phyloP scores from a whole-genome alignment of 352 stramenopile species.

The Globisporangium cylindrosporum region DNA sequence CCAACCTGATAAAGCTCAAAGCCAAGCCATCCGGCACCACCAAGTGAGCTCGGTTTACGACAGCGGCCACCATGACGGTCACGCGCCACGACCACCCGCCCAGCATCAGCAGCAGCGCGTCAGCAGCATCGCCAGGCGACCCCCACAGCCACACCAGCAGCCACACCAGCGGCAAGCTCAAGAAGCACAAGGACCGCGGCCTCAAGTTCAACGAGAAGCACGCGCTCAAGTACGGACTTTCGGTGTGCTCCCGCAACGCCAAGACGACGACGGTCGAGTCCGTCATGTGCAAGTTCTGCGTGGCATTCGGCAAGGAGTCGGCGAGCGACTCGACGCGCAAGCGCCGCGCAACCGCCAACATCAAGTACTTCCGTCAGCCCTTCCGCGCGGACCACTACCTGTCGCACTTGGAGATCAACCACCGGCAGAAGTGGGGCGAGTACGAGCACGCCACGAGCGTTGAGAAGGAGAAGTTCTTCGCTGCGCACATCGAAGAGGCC shows the following conservation, averaged over 20 bases:
- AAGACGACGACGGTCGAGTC: constrained; percentile 49
- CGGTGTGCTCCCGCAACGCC: constrained; percentile 55
- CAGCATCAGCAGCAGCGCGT: constrained; percentile 6
- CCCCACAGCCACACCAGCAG: neutral
- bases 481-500: constrained; percentile 31
- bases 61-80: constrained; percentile 23
- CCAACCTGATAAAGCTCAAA: neutral
- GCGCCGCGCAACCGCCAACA: constrained; percentile 58
- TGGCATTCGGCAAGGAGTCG: constrained; percentile 66
- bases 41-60: neutral
- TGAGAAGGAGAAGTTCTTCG: constrained; percentile 64
- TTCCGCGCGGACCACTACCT: constrained; percentile 71
- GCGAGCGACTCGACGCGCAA: constrained; percentile 49
- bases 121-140: neutral
- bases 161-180: constrained; percentile 21
- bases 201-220: constrained; percentile 70
- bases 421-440: constrained; percentile 58
- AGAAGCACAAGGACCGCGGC: constrained; percentile 60
- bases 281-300: constrained; percentile 78
- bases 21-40: neutral
- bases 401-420: constrained; percentile 68
- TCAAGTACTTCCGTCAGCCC: constrained; percentile 70
- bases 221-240: constrained; percentile 65
- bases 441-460: constrained; percentile 48
- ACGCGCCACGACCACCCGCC: constrained; percentile 15